Percentiles rank a stretch among this genome's conserved stretches.
These are phyloP conservation scores for Fusarium annulatum DNA, from an alignment of 2,329 filamentous ascomycete species.

Conservation along the genomic window DNA sequence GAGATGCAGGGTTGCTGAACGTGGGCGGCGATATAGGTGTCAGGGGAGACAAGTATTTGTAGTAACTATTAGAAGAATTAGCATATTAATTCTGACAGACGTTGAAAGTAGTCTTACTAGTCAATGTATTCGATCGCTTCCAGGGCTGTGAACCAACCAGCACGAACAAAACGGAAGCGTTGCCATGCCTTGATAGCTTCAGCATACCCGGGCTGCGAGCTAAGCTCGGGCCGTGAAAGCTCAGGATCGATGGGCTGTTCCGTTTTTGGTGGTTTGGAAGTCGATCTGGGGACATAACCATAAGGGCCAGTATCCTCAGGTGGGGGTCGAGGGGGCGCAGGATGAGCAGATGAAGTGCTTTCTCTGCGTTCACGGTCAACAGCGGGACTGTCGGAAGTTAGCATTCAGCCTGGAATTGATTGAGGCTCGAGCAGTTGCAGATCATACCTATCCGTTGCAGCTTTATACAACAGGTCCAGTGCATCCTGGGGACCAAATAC, in stretches of 20 bases:
- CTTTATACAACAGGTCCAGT: conserved; percentile 89
- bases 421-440: conserved; percentile 9
- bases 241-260: conserved; percentile 60
- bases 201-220: conserved; percentile 66
- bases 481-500: conserved; percentile 95
- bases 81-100: background rate
- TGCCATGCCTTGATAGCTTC: conserved; percentile 89
- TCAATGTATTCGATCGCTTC: conserved; percentile 95
- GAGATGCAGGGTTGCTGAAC: conserved; percentile 83
- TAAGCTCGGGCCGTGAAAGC: conserved; percentile 56
- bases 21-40: conserved; percentile 95
- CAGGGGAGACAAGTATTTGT: conserved; percentile 87
- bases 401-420: background rate
- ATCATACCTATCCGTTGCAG: conserved; percentile 72
- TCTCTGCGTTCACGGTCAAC: conserved; percentile 41
- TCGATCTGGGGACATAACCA: conserved; percentile 28
- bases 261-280: conserved; percentile 31
- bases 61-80: conserved; percentile 71
- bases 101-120: conserved; percentile 69
- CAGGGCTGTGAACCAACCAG: conserved; percentile 93
- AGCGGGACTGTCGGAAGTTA: conserved; percentile 37
- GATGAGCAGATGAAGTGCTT: conserved; percentile 30
- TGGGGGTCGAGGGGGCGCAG: conserved; percentile 23
- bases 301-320: conserved; percentile 38
- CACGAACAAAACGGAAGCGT: conserved; percentile 91